Evolutionary conservation across 331 rosid species (phyloP).

Genomic region (Erythrophleum ivorense): DNA sequence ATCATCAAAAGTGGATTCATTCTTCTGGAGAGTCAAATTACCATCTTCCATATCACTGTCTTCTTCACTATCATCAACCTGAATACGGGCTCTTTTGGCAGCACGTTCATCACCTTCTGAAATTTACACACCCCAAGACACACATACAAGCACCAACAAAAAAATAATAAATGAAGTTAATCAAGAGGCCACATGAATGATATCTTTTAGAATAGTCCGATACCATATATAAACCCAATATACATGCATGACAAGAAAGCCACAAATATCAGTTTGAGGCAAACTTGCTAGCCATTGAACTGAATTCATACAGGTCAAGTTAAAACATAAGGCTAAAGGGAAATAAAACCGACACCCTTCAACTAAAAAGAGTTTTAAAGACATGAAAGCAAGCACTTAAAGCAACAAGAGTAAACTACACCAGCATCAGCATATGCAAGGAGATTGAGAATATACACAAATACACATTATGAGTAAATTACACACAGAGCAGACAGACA

Average conservation of each 20-base stretch:
- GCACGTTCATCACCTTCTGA: constrained; percentile 73
- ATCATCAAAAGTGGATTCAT: constrained; percentile 74
- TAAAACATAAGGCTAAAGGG: not conserved
- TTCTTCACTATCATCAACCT: constrained; percentile 72
- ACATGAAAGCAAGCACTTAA: constrained; percentile 1
- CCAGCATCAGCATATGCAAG: not conserved
- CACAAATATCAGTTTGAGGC: constrained; percentile 1
- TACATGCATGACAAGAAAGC: not conserved
- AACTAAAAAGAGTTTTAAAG: not conserved
- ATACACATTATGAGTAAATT: not conserved
- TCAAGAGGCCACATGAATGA: constrained; percentile 24
- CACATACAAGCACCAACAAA: constrained; percentile 7
- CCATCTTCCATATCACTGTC: constrained; percentile 70
- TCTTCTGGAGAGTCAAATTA: constrained; percentile 47
- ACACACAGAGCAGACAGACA: not conserved
- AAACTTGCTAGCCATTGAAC: constrained; percentile 17
- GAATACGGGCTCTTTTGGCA: constrained; percentile 79
- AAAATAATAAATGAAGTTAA: constrained; percentile 24
- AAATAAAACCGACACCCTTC: constrained; percentile 1
- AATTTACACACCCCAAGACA: constrained; percentile 44
- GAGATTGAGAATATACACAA: not conserved
- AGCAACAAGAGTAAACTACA: not conserved
- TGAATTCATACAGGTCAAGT: not conserved
- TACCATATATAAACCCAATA: constrained; percentile 12
- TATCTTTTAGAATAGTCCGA: constrained; percentile 5